Evolutionary conservation across 1,284 basidiomycete genomes (phyloP), one percentile per base, ranked within the genome.

Genomic region (Ganoderma meredithae): DNA sequence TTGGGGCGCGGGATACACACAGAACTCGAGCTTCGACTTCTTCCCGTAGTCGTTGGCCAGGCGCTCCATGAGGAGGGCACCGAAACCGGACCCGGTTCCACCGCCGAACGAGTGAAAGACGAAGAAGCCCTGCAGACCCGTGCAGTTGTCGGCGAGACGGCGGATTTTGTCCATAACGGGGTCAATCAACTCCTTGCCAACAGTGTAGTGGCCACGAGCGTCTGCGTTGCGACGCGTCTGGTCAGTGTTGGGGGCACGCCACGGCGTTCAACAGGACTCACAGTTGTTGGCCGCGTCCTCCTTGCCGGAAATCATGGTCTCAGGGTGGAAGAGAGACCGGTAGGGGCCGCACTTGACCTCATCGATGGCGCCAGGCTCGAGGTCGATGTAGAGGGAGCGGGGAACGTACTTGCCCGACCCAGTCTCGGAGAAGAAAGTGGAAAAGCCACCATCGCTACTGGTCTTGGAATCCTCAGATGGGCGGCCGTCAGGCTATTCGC

Each of bases 81-180:
- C 98, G 81, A 99, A 99, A 77, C 98, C 98, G 72, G 98, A 99
- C 78, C 98, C 98, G 76, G 97, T 99, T 82, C 98, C 98, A 82
- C 98, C 98, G 80, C 98, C 98, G 79, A 99, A 98, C 58, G 98
- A 99, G 86, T 99, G 98, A 91, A 99, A 99, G 79, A 99, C 96
- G 81, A 99, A 99, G 90, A 99, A 99, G 76, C 98, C 97, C 83
- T 99, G 98, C 58, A 99, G 92, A 80, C 98, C 98, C 58, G 92
- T 92, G 86, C 97, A 98, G 85, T 97, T 98, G 84, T 99, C 98
- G 68, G 97, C 95, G 73, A 99, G 91, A 76, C 95, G 93, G 79
- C 98, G 95, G 74, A 99, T 86, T 81, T 94, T 96, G 84, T 99
- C 98, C 89, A 99, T 95, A 68, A 97, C 96, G 65, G 91, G 88